phyloP scores from a whole-genome alignment of 1,284 basidiomycete species.

The Tilletia setariae region DNA sequence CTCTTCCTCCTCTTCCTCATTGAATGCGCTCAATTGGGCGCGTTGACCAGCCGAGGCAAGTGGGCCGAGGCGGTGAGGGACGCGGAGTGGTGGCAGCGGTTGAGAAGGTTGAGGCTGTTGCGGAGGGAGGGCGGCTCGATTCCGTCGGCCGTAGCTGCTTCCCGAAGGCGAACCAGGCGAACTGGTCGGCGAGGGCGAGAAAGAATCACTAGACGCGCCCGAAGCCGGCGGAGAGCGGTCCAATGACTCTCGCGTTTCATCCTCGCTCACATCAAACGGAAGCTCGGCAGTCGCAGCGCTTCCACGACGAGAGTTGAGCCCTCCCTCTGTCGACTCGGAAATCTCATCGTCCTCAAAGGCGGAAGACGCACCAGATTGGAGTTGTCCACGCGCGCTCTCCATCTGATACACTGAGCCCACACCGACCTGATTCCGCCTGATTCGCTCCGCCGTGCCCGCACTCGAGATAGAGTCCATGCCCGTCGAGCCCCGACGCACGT shows the following conservation, averaged over 20 bases:
- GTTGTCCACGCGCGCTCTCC: not conserved
- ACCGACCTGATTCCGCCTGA: not conserved
- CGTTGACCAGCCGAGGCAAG: slow-evolving; percentile 3
- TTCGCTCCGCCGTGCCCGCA: slow-evolving; percentile 13
- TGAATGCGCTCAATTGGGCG: not conserved
- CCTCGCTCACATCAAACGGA: not conserved
- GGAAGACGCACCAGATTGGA: not conserved
- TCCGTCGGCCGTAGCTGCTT: not conserved
- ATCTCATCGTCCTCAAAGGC: slow-evolving; percentile 12
- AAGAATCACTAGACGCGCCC: not conserved
- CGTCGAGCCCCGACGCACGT: not conserved
- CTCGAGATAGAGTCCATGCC: not conserved
- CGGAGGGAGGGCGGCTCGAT: not conserved
- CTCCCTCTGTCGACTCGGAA: not conserved
- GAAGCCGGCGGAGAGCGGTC: not conserved
- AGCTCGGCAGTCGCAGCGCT: not conserved
- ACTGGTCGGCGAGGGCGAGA: not conserved
- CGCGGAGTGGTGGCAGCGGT: not conserved
- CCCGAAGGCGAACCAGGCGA: not conserved
- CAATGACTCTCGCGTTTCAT: not conserved
- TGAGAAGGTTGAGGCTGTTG: slow-evolving; percentile 6
- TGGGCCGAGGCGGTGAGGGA: not conserved
- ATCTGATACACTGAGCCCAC: slow-evolving; percentile 4
- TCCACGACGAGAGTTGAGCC: not conserved
- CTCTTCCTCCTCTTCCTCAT: slow-evolving; percentile 12